Percentiles rank a stretch among this genome's conserved stretches.
These are phyloP conservation scores for Cavenderia fasciculata DNA, from an alignment of 78 protist species.

Conservation along the genomic window DNA sequence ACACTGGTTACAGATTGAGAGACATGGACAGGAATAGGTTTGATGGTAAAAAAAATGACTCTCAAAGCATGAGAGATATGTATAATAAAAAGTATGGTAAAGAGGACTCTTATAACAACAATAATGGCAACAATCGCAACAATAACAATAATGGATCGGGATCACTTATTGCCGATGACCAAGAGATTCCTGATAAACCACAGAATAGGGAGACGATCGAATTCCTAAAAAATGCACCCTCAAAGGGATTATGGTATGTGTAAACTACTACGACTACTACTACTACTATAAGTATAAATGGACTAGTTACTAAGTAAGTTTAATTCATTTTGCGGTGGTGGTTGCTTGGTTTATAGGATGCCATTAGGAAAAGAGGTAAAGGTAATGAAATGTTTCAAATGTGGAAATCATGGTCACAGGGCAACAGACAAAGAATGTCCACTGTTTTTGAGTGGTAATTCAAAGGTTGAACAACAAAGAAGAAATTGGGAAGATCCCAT, in stretches of 20 bases:
- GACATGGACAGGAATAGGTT: not conserved
- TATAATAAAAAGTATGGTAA: not conserved
- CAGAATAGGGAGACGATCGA: slow-evolving; percentile 59
- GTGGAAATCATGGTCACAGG: slow-evolving; percentile 58
- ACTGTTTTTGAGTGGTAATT: not conserved
- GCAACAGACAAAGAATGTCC: slow-evolving; percentile 48
- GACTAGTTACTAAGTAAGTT: not conserved
- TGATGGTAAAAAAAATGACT: not conserved
- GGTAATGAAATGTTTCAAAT: slow-evolving; percentile 76
- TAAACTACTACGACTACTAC: not conserved
- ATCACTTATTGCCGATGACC: not conserved
- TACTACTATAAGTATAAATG: no score
- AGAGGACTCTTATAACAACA: not conserved
- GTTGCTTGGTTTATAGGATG: not conserved
- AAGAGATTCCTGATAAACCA: slow-evolving; percentile 62
- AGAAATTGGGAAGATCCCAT: slow-evolving; percentile 35
- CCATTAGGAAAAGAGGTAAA: slow-evolving; percentile 74
- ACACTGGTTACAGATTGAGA: not conserved
- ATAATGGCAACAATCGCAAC: not conserved
- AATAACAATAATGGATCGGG: not conserved
- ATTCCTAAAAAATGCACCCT: slow-evolving; percentile 61
- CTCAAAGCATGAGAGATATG: not conserved
- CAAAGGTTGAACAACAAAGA: not conserved
- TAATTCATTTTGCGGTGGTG: not conserved
- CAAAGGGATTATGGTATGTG: slow-evolving; percentile 48